Conservation (phyloP, 495 filamentous ascomycete genomes). For the Hypoxylon fuscum region DNA sequence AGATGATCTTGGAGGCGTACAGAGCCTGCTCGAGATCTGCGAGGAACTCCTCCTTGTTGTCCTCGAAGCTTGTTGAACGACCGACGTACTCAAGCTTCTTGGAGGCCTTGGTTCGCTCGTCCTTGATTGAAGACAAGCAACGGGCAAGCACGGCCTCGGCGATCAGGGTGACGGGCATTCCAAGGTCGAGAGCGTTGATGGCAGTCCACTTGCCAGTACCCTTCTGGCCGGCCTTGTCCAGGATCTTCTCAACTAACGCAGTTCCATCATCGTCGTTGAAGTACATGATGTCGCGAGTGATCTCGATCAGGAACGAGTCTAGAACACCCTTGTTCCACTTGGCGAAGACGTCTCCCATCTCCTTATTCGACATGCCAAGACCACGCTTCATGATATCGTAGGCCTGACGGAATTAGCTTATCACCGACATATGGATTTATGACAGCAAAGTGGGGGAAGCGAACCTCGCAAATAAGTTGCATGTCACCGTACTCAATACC, state of each 20-base stretch:
- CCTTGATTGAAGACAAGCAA: constrained; percentile 93
- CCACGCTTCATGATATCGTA: constrained; percentile 99
- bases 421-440: constrained; percentile 5
- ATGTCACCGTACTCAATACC: constrained; percentile 99
- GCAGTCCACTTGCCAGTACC: constrained; percentile 99
- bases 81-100: constrained; percentile 75
- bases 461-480: constrained; percentile 98
- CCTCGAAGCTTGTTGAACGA: constrained; percentile 79
- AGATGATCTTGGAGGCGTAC: constrained; percentile 99
- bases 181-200: constrained; percentile 97
- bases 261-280: constrained; percentile 94
- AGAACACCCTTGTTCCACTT: constrained; percentile 99
- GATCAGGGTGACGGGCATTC: constrained; percentile 98
- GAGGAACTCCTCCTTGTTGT: constrained; percentile 91
- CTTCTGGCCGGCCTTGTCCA: constrained; percentile 98
- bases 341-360: constrained; percentile 92
- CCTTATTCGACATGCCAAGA: constrained; percentile 81
- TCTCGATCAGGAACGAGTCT: constrained; percentile 99
- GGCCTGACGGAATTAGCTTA: constrained; percentile 65
- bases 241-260: constrained; percentile 95
- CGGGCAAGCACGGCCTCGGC: constrained; percentile 96
- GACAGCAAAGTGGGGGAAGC: constrained; percentile 23
- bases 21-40: constrained; percentile 98
- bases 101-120: constrained; percentile 86
- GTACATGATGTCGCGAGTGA: constrained; percentile 96